These are phyloP conservation scores for Blastocystis sp. DNA, from an alignment of 352 stramenopile genomes.

Conservation along the genomic window DNA sequence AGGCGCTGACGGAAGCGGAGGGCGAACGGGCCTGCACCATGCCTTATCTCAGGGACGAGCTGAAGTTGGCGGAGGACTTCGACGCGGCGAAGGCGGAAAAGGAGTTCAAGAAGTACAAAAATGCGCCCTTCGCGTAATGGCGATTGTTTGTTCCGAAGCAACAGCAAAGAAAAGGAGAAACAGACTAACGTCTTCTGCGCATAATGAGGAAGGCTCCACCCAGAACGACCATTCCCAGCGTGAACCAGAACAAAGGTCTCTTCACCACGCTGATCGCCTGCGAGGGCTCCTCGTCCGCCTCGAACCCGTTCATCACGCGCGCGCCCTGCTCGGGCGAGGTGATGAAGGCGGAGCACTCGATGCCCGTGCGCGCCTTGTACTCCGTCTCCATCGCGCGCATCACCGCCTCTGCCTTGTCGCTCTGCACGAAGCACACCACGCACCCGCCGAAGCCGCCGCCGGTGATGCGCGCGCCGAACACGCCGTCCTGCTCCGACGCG, in stretches of 20 bases:
- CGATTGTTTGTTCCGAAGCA: neutral
- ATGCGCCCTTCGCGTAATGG: constrained; percentile 23
- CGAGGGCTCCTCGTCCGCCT: neutral
- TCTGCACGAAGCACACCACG: constrained; percentile 87
- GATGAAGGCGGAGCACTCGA: constrained; percentile 18
- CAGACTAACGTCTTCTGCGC: neutral
- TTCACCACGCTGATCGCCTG: neutral
- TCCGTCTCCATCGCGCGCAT: too few species aligned
- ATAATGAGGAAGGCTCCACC: neutral
- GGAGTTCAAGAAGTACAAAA: constrained; percentile 25
- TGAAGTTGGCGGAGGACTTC: constrained; percentile 21
- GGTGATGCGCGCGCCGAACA: too few species aligned
- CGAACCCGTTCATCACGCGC: constrained; percentile 5
- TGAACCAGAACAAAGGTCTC: neutral
- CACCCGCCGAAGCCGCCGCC: constrained; percentile 81
- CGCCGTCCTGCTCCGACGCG: constrained; percentile 80
- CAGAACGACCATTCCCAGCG: neutral
- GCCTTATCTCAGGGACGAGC: constrained; percentile 34
- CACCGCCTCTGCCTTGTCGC: constrained; percentile 73
- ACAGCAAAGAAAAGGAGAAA: neutral
- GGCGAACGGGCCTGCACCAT: constrained; percentile 38
- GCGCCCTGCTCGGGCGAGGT: constrained; percentile 44
- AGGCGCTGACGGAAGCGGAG: constrained; percentile 56
- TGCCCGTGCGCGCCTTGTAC: neutral
- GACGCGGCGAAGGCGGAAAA: constrained; percentile 12